A percentile compares a stretch with the other conserved stretches of the same genome.
These are phyloP conservation scores for Tardiomyces depauwii DNA, from an alignment of 1,139 yeast genomes.

Conservation along the genomic window DNA sequence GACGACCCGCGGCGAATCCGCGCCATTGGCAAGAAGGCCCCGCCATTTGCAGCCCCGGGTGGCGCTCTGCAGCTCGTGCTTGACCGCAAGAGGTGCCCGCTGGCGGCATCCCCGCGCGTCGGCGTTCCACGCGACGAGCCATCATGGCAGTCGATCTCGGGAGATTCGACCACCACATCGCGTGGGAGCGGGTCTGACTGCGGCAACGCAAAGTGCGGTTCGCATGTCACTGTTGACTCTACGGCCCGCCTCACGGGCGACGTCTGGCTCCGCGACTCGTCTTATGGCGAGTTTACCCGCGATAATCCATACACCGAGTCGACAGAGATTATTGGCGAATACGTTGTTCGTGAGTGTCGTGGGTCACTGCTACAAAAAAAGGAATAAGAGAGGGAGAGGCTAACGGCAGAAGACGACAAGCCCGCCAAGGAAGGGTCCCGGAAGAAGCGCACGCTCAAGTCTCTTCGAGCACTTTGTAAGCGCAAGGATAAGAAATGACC, in stretches of 20 bases:
- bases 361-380: no score
- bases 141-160: background rate
- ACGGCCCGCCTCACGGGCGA: background rate
- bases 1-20: background rate
- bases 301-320: background rate
- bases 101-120: background rate
- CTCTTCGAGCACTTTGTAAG: no score
- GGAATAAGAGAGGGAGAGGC: no score
- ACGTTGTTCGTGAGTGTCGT: background rate
- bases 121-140: background rate
- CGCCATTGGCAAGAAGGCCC: background rate
- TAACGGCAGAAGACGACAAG: no score
- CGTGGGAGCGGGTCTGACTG: background rate
- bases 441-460: no score
- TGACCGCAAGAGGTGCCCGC: background rate
- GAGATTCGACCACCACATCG: background rate
- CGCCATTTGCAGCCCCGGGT: background rate
- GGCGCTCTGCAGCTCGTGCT: background rate
- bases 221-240: background rate
- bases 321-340: background rate
- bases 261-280: background rate
- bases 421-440: no score
- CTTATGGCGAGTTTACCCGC: background rate
- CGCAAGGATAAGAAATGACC: no score
- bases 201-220: background rate